Base-by-base conservation (phyloP, 768 basidiomycete species). In the Ramaria rubella region DNA sequence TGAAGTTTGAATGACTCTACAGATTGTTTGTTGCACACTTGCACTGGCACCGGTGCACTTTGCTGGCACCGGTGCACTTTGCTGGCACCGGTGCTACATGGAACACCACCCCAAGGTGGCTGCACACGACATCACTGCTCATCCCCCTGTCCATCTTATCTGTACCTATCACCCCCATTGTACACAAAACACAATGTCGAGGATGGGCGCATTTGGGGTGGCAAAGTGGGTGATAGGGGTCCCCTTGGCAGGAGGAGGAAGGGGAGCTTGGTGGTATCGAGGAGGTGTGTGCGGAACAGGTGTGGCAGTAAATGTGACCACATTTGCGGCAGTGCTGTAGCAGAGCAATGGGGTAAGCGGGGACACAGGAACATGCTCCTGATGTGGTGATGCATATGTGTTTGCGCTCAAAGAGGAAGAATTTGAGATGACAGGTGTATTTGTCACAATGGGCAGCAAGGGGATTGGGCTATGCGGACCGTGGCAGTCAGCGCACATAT, bases 291-390 rank as follows among this genome's bases (percentile, higher is more conserved):
- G 77, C 71, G 1, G 82, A 78, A 67, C 89, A 90, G 5, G 76
- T 68, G 48, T 68, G 68, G 70, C 89, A 91, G 67, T 83, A 90
- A 27, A 90, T 72, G 60, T 86, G 86, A 49, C 89, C 89, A 61
- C 89, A 90, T 67, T 90, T 90, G 67, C 89, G 80, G 69, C 89
- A 91, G 59, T 91, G 89, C 85, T 87, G 65, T 52, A 26, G 17
- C 1, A n/a, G 31, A 2, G 52, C 36, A n/a, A n/a, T n/a, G n/a
- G n/a, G n/a, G 29, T 40, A 29, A 43, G 17, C 19, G 30, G 63
- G 33, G 34, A 53, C 55, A n/a, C 30, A 31, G n/a, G n/a, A n/a
- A n/a, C n/a, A n/a, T n/a, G n/a, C 46, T 59, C 9, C 29, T 7
- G n/a, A 19, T 19, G 45, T 49, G 45, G 7, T 19, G 29, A 46